These are phyloP conservation scores for Esteya vermicola DNA, from an alignment of 2,329 filamentous ascomycete genomes.

Conservation along the genomic window DNA sequence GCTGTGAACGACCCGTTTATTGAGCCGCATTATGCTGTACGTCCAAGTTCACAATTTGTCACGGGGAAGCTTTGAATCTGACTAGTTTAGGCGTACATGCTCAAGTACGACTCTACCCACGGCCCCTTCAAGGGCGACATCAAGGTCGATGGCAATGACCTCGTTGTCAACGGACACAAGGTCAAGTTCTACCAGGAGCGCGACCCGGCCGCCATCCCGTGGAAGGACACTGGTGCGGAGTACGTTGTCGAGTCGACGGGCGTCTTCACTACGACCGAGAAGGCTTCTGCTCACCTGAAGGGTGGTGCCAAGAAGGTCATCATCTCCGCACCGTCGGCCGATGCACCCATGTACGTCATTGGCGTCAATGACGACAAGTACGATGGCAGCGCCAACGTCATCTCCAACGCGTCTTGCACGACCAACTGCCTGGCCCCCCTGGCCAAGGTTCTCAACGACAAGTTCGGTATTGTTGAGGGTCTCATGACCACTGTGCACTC, in stretches of 20 bases:
- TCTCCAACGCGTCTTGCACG: conserved; percentile 99
- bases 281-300: conserved; percentile 87
- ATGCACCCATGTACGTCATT: conserved; percentile 99
- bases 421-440: conserved; percentile 99
- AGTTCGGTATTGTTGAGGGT: conserved; percentile 94
- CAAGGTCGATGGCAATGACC: conserved; percentile 52
- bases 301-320: conserved; percentile 97
- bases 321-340: conserved; percentile 82
- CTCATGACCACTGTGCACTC: conserved; percentile 99
- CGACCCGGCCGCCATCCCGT: conserved; percentile 82
- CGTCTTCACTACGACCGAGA: conserved; percentile 98
- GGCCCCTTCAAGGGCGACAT: conserved; percentile 91
- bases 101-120: conserved; percentile 98
- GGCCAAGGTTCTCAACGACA: conserved; percentile 98
- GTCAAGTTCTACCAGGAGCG: conserved; percentile 90
- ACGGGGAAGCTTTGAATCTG: no score
- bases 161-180: conserved; percentile 86
- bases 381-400: conserved; percentile 78
- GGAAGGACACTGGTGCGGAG: conserved; percentile 71
- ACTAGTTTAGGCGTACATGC: conserved; percentile 74
- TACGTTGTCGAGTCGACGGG: conserved; percentile 97
- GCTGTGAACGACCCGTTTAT: conserved; percentile 99
- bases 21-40: conserved; percentile 90
- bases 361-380: conserved; percentile 95
- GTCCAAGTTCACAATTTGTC: no score